phyloP scores from a whole-genome alignment of 2,329 filamentous ascomycete species.

The Magnaporthiopsis incrustans region DNA sequence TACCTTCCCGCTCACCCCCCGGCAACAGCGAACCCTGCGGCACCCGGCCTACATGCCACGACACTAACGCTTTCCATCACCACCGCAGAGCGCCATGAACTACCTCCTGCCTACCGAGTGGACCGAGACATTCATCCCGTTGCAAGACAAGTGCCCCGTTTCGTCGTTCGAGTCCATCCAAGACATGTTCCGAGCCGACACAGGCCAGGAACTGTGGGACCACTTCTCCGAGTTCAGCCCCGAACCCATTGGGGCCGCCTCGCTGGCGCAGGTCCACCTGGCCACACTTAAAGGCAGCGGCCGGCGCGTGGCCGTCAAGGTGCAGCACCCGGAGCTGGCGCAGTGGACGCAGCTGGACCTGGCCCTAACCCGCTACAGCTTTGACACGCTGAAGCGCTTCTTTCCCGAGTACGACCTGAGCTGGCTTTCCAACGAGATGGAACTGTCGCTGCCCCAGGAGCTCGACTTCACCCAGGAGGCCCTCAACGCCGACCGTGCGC shows the following conservation, averaged over 20 bases:
- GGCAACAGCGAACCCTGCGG: background rate
- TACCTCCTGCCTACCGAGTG: slow-evolving; percentile 87
- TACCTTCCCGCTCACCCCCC: background rate
- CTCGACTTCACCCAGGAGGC: slow-evolving; percentile 84
- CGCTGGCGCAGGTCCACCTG: slow-evolving; percentile 87
- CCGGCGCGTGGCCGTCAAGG: slow-evolving; percentile 87
- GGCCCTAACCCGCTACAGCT: slow-evolving; percentile 78
- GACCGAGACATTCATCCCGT: slow-evolving; percentile 90
- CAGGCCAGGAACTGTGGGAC: slow-evolving; percentile 67
- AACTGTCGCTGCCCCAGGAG: slow-evolving; percentile 81
- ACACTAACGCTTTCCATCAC: slow-evolving; percentile 15
- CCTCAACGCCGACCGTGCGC: slow-evolving; percentile 70
- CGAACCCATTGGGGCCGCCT: slow-evolving; percentile 83
- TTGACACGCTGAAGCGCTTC: slow-evolving; percentile 80
- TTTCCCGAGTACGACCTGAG: slow-evolving; percentile 97
- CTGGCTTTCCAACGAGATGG: slow-evolving; percentile 92
- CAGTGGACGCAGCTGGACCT: slow-evolving; percentile 89
- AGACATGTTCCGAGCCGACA: slow-evolving; percentile 79
- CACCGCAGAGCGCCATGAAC: slow-evolving; percentile 72
- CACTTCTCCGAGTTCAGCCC: slow-evolving; percentile 80
- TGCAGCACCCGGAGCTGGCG: slow-evolving; percentile 84
- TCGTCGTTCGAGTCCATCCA: slow-evolving; percentile 83
- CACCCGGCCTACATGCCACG: background rate
- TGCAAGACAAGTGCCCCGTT: slow-evolving; percentile 93
- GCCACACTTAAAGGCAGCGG: slow-evolving; percentile 76